These are phyloP conservation scores for Populus tremula DNA, from an alignment of 345 rosid species.

Conservation along the genomic window DNA sequence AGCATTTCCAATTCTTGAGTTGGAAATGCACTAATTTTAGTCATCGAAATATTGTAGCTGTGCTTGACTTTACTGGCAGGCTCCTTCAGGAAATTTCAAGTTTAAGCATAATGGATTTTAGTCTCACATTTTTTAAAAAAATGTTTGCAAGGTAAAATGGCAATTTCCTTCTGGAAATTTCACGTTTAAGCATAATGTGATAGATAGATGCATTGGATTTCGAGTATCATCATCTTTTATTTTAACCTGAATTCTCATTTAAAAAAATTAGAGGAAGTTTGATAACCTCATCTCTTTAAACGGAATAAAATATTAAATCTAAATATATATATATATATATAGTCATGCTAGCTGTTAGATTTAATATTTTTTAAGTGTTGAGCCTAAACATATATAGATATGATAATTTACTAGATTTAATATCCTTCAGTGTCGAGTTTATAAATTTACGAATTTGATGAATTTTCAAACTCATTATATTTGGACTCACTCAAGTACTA, in stretches of 20 bases:
- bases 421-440: no score
- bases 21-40: neutral
- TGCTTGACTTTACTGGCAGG: neutral
- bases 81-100: neutral
- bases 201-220: neutral
- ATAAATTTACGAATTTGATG: no score
- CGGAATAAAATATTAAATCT: no score
- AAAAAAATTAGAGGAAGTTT: no score
- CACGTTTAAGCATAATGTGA: neutral
- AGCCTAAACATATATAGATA: no score
- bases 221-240: no score
- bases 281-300: no score
- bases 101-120: neutral
- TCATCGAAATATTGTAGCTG: neutral
- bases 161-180: neutral
- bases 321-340: no score
- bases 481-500: fast-evolving
- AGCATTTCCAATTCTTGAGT: neutral
- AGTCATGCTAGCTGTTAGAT: fast-evolving
- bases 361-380: fast-evolving
- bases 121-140: neutral
- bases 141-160: no score
- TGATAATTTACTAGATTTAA: fast-evolving
- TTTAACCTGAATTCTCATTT: no score
- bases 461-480: no score